Evolutionary conservation across 176 grass and related monocot species (phyloP), one percentile per base, ranked within the genome.

Genomic region (Triticum dicoccoides): DNA sequence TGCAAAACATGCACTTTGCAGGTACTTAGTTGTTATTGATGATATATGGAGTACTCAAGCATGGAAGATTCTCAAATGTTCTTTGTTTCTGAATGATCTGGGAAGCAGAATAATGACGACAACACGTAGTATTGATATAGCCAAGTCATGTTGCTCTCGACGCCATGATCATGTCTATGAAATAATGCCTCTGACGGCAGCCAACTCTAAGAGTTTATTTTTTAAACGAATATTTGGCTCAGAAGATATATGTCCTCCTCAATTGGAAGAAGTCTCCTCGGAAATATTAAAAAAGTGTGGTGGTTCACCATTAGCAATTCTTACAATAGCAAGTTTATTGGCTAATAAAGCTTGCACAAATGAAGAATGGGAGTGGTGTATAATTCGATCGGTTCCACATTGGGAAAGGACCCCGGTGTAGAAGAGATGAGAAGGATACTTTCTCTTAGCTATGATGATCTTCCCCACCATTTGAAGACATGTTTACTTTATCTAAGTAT

Each of bases 401-500:
- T 73, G 39, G 70, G 42, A 25, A 73, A 39, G 21, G 70, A 73
- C 21, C 9, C 2, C 2, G 8, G 11, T 73, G 70, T 73, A 45
- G 70, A 73, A 73, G 70, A 73, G 37, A 73, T 73, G 70, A 73
- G 70, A 73, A 73, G 39, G 5, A 45, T 73, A 73, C 24, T 90
- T 63, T 82, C 78, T 1, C 74, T 90, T 37, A 83, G 84, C 47
- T 90, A 87, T 78, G 73, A 90, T 71, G 80, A 87, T 59, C 84
- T 90, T 34, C 84, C 88, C 4, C 27, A 86, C 10, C 69, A 82
- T 87, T 82, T 90, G 63, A 90, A 87, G 66, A 90, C 84, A 9
- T 90, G 84, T 25, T 87, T 87, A 65, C 30, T 87, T 9, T 87
- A 90, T 71, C 49, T 90, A 14, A 83, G 79, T 79, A 79, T 87